Conservation (phyloP, 768 basidiomycete genomes). For the Mycena leptocephala region DNA sequence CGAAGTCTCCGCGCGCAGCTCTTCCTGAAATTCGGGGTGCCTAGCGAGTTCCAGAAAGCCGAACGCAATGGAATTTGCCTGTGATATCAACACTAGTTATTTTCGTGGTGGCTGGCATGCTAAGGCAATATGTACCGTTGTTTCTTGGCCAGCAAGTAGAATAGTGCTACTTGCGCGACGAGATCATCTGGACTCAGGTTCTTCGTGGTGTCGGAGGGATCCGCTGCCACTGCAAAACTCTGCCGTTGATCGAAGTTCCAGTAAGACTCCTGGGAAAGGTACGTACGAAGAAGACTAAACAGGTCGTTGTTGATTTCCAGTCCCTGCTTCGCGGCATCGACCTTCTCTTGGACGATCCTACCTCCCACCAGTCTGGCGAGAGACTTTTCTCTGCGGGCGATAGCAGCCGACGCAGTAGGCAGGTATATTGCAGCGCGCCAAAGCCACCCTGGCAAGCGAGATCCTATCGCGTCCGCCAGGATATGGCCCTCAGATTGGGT, state of each 20-base stretch:
- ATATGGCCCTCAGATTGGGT: background rate
- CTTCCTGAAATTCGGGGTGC: background rate
- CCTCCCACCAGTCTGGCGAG: background rate
- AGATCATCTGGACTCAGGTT: background rate
- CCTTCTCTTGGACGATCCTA: background rate
- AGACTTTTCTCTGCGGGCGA: background rate
- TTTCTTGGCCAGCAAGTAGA: background rate
- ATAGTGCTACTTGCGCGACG: background rate
- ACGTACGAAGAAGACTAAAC: background rate
- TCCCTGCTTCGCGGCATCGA: background rate
- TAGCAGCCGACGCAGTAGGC: background rate
- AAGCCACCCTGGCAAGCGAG: background rate
- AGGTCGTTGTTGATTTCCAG: background rate
- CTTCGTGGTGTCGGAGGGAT: background rate
- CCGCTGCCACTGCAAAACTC: background rate
- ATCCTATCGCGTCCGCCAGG: background rate
- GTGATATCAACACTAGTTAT: background rate
- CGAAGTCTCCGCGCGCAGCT: constrained; percentile 9
- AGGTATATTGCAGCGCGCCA: background rate
- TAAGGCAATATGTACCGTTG: background rate
- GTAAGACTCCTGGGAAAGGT: background rate
- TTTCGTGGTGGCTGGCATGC: background rate
- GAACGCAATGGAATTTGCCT: background rate
- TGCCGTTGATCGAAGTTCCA: background rate
- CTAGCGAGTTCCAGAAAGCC: background rate